Evolutionary conservation across 2,329 filamentous ascomycete species (phyloP), one percentile per base, ranked within the genome.

Genomic region (Colletotrichum caudatum): DNA sequence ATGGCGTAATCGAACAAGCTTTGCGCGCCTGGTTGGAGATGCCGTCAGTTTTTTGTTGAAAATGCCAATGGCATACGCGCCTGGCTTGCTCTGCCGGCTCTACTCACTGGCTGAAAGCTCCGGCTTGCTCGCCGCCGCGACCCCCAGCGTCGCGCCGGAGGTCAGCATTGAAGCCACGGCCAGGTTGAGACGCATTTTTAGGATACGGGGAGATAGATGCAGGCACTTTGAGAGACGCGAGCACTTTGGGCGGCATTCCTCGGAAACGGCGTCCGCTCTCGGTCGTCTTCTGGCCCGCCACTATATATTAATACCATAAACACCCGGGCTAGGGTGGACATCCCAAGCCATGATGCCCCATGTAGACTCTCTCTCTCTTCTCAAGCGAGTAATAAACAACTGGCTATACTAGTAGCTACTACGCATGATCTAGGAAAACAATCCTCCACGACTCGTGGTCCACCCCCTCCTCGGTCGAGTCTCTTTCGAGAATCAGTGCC

Each of bases 1-100:
- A 84, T 83, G 1, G 81, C 80, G 57, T 80, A 83, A 67, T 82
- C 80, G 48, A 84, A 82, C 23, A 81, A 72, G 67, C 74, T 78
- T 66, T 82, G 80, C 1, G 81, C 81, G 71, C 74, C 80, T 82
- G 44, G 5, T n/a, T 20, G 3, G 20, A n/a, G 18, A 46, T 46
- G 2, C 44, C 44, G 44, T n/a, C 9, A n/a, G 44, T 11, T n/a
- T 18, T 11, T 1, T 33, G 33, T 33, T 33, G 33, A 3, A n/a
- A 61, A 50, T 7, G 3, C 16, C 35, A 23, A 62, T 26, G 12
- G 35, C 44, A 9, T 1, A 11, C 2, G 1, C 29, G 7, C 3
- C 6, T 44, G 14, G 3, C 3, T 6, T 11, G 11, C n/a, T 6
- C 11, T 8, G 11, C 1, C 8, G 37, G 6, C 4, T 29, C 64